Evolutionary conservation across 164 flowering plant genomes (phyloP).

Genomic region (Nelumbo lutea): DNA sequence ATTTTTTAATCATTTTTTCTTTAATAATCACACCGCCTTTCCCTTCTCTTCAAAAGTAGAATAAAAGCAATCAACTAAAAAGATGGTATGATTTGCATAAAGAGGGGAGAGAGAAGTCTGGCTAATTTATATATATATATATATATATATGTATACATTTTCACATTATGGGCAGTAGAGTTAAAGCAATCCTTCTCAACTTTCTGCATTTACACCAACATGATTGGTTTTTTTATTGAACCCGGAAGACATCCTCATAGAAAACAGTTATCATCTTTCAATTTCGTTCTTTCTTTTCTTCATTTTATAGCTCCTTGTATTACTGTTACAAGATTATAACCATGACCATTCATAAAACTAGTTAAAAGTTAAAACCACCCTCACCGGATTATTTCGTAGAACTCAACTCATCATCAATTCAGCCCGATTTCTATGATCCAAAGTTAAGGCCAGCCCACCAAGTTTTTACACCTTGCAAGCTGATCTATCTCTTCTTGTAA

Average conservation of each 20-base stretch:
- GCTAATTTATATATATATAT: slow-evolving; percentile 3
- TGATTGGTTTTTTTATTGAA: slow-evolving; percentile 55
- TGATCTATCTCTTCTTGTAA: too few species aligned
- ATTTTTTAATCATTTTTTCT: slow-evolving; percentile 17
- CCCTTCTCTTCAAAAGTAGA: slow-evolving; percentile 24
- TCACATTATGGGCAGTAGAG: slow-evolving; percentile 21
- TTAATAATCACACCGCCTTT: slow-evolving; percentile 23
- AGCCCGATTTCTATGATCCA: too few species aligned
- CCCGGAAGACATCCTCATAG: slow-evolving; percentile 28
- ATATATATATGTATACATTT: background rate
- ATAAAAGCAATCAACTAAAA: slow-evolving; percentile 23
- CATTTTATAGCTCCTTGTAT: too few species aligned
- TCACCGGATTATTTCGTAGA: too few species aligned
- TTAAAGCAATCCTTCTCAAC: slow-evolving; percentile 26
- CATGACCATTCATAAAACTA: too few species aligned
- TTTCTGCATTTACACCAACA: slow-evolving; percentile 40
- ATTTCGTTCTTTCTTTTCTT: background rate
- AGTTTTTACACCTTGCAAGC: too few species aligned
- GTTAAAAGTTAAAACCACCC: too few species aligned
- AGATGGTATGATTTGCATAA: slow-evolving; percentile 27
- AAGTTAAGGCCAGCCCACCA: too few species aligned
- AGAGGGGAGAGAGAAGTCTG: slow-evolving; percentile 16
- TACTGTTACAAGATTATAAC: too few species aligned
- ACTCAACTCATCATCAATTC: too few species aligned
- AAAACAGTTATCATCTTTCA: slow-evolving; percentile 10